Conservation (phyloP, 441 rosid species). For the Capsella rubella region DNA sequence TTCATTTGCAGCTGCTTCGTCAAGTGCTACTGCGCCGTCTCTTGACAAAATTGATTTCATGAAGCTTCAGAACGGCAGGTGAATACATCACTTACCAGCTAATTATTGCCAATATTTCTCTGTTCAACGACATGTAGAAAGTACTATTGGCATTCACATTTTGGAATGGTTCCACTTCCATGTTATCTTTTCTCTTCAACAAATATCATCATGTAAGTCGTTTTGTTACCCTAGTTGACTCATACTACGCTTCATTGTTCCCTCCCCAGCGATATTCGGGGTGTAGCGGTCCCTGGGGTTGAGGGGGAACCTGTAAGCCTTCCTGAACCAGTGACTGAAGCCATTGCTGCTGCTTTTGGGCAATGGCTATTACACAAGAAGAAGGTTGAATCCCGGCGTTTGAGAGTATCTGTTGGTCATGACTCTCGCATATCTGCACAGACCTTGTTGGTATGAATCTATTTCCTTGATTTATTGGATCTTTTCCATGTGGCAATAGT, state of each 20-base stretch:
- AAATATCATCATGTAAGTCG: not conserved
- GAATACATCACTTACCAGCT: constrained; percentile 27
- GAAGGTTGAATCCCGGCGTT: constrained; percentile 53
- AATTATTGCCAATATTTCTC: not conserved
- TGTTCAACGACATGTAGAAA: not conserved
- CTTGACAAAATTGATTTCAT: constrained; percentile 74
- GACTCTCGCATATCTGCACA: constrained; percentile 97
- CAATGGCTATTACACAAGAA: constrained; percentile 82
- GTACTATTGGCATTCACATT: not conserved
- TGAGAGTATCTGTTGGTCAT: constrained; percentile 86
- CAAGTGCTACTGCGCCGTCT: constrained; percentile 61
- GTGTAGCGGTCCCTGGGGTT: constrained; percentile 90
- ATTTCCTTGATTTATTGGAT: constrained; percentile 23
- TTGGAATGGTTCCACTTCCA: constrained; percentile 4
- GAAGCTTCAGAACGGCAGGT: constrained; percentile 99
- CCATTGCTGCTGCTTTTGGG: constrained; percentile 94
- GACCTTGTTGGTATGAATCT: constrained; percentile 61
- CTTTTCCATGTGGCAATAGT: not conserved
- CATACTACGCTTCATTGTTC: not conserved
- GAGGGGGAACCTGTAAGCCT: constrained; percentile 93
- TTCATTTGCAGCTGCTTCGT: constrained; percentile 65
- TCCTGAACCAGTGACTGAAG: constrained; percentile 85
- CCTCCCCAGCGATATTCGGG: constrained; percentile 82
- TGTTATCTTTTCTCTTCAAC: not conserved
- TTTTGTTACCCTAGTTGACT: constrained; percentile 10